phyloP scores from a whole-genome alignment of 2,329 filamentous ascomycete genomes.

The Fusarium algeriense region DNA sequence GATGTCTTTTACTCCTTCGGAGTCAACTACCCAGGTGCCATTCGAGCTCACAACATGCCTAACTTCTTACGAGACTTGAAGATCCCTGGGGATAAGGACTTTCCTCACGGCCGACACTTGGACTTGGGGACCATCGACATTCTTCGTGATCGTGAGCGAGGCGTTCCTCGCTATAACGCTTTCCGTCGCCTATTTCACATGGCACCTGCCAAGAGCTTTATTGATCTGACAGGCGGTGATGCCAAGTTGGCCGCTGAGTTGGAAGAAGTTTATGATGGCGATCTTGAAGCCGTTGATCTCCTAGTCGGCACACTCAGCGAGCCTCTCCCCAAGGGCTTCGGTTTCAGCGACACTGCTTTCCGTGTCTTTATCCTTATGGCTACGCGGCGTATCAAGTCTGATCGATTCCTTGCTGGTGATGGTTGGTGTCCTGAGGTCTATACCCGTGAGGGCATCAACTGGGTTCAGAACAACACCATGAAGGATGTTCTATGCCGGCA shows the following conservation, averaged over 20 bases:
- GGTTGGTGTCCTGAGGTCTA: constrained; percentile 34
- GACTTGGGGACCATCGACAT: constrained; percentile 31
- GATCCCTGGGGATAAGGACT: constrained; percentile 15
- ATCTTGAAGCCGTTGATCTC: constrained; percentile 20
- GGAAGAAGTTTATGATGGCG: constrained; percentile 5
- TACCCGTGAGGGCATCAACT: constrained; percentile 22
- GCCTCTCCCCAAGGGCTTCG: constrained; percentile 17
- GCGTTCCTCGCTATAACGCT: constrained; percentile 28
- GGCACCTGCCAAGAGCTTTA: constrained; percentile 10
- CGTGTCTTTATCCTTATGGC: constrained; percentile 33
- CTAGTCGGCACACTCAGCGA: constrained; percentile 20
- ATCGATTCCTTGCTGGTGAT: constrained; percentile 25
- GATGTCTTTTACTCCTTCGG: constrained; percentile 33
- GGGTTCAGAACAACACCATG: constrained; percentile 32
- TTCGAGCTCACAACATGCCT: constrained; percentile 30
- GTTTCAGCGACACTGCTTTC: constrained; percentile 29
- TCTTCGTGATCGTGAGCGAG: constrained; percentile 28
- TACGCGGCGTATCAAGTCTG: constrained; percentile 26
- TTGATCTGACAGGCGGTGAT: constrained; percentile 22
- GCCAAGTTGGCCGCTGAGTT: constrained; percentile 16
- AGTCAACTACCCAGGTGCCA: constrained; percentile 18
- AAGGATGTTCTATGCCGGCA: constrained; percentile 30
- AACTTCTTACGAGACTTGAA: constrained; percentile 21
- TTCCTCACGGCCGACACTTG: constrained; percentile 14
- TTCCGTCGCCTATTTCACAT: constrained; percentile 31